These are phyloP conservation scores for Debaryomyces castellii DNA, from an alignment of 805 yeast species.

Conservation along the genomic window DNA sequence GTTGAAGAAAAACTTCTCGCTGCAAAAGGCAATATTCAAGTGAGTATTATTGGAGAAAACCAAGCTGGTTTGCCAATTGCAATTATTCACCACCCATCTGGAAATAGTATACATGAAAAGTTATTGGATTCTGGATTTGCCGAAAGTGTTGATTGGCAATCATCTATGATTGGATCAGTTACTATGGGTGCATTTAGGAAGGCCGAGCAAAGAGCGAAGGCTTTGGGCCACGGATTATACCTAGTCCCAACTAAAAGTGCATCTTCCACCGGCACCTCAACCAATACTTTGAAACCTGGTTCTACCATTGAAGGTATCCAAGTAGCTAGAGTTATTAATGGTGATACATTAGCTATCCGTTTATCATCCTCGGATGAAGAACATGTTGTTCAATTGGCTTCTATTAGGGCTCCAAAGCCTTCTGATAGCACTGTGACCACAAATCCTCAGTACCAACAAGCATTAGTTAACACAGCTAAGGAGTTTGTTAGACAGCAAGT, in stretches of 20 bases:
- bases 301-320: conserved; percentile 47
- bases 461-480: conserved; percentile 62
- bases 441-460: conserved; percentile 38
- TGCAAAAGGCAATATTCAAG: conserved; percentile 51
- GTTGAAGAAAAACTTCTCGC: conserved; percentile 65
- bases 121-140: conserved; percentile 71
- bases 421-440: conserved; percentile 50
- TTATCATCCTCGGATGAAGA: conserved; percentile 50
- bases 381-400: conserved; percentile 70
- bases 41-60: conserved; percentile 58
- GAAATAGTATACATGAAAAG: conserved; percentile 65
- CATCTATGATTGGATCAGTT: conserved; percentile 61
- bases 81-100: conserved; percentile 68
- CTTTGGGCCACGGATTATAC: conserved; percentile 53
- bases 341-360: conserved; percentile 65
- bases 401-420: conserved; percentile 72
- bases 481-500: conserved; percentile 69
- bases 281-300: conserved; percentile 41
- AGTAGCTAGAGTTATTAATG: conserved; percentile 60
- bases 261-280: conserved; percentile 10
- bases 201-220: conserved; percentile 64
- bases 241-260: conserved; percentile 42
- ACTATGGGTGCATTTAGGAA: conserved; percentile 61
- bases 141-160: conserved; percentile 79
- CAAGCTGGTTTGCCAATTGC: conserved; percentile 63